Evolutionary conservation across 805 yeast species (phyloP).

Genomic region (Pichia thaimueangensis): DNA sequence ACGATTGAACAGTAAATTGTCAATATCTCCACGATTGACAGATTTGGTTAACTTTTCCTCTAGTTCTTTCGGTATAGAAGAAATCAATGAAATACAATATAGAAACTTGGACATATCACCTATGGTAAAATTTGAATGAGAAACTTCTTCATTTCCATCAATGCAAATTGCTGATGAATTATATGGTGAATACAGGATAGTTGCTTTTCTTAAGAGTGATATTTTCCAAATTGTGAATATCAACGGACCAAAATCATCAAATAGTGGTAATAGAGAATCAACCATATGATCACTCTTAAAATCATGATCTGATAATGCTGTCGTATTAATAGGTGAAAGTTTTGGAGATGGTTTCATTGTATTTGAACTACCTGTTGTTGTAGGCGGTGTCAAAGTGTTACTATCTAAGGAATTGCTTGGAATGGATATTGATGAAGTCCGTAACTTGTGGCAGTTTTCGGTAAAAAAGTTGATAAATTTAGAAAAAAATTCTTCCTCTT

Average conservation of each 20-base stretch:
- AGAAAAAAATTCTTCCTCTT: slow-evolving; percentile 13
- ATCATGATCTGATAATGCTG: slow-evolving; percentile 13
- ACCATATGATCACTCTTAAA: slow-evolving; percentile 37
- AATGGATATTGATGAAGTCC: not conserved
- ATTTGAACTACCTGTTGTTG: not conserved
- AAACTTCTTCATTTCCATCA: slow-evolving; percentile 7
- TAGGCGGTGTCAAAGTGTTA: not conserved
- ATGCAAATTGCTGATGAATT: slow-evolving; percentile 16
- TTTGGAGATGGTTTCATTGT: slow-evolving; percentile 1
- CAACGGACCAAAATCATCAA: slow-evolving; percentile 56
- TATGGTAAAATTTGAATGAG: slow-evolving; percentile 15
- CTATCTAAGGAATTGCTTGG: not conserved
- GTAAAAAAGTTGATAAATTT: slow-evolving; percentile 4
- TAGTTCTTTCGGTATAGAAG: slow-evolving; percentile 56
- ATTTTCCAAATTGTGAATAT: slow-evolving; percentile 60
- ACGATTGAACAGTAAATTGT: slow-evolving; percentile 29
- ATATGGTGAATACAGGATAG: slow-evolving; percentile 39
- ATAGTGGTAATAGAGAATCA: slow-evolving; percentile 37
- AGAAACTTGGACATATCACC: slow-evolving; percentile 43
- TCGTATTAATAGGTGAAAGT: slow-evolving; percentile 16
- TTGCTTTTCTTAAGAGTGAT: slow-evolving; percentile 49
- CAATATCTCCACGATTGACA: slow-evolving; percentile 16
- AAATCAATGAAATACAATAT: slow-evolving; percentile 53
- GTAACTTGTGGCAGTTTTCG: slow-evolving; percentile 1
- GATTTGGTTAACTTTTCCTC: slow-evolving; percentile 25